Evolutionary conservation across 495 filamentous ascomycete genomes (phyloP), one percentile per base, ranked within the genome.

Genomic region (Bacidia rubella): DNA sequence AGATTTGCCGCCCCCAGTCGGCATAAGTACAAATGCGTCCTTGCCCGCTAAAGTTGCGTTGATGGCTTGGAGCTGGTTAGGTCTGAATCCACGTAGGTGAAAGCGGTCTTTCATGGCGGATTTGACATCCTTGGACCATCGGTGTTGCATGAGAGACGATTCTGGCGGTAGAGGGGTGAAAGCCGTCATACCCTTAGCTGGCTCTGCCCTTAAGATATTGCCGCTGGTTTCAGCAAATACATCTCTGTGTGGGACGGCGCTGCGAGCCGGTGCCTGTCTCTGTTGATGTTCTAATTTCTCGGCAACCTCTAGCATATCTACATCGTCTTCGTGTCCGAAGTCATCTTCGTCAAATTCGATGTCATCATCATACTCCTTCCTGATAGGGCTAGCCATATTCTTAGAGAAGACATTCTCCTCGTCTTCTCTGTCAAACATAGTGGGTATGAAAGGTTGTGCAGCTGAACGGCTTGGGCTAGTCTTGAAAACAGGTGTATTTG

Each of bases 1-100:
- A 11, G 88, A 95, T 63, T 99, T 98, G 15, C 92, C 92, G 47
- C 92, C 93, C 40, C 93, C 92, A 2, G 92, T 99, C 24, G 92
- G 93, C 92, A 99, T 97, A 22, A 97, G 67, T 12, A 97, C 83
- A 62, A 99, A 97, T 0, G 82, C 80, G 66, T 97, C 89, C 57
- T 90, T 82, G 0, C 89, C 90, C 27, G 69, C 70, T 35, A 99
- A 69, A 0, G 92, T 95, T 7, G 90, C 83, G 66, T 97, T 95
- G 65, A 99, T 92, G 5, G 92, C 92, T 65, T 95, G 86, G 9
- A 97, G 76, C 60, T 99, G 92, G 60, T 95, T 89, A n/a, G 76
- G 75, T 7, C 93, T 78, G 62, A 97, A 97, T 0, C 86, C 87
- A 19, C 74, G 76, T 55, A 99, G 76, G 52, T 83, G 73, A 60